phyloP scores from a whole-genome alignment of 176 grass and related monocot genomes.

The Aegilops speltoides region DNA sequence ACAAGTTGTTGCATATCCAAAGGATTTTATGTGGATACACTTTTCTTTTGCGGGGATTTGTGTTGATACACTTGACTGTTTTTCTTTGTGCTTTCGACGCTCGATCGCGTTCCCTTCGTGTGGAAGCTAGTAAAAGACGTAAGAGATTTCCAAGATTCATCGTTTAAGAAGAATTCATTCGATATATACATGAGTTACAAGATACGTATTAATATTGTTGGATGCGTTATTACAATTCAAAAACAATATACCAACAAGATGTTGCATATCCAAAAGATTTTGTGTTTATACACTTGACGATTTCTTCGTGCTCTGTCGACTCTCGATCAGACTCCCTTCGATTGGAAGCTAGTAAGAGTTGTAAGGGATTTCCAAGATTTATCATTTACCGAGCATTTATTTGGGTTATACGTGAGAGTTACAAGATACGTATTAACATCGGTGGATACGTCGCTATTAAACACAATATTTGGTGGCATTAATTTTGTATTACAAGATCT shows the following conservation, averaged over 20 bases:
- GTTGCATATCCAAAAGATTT: background rate
- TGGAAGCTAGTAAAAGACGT: background rate
- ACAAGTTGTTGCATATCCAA: background rate
- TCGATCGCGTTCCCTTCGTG: background rate
- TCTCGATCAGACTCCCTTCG: too few relatives aligned
- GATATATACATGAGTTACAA: too few relatives aligned
- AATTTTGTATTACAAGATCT: background rate
- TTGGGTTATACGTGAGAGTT: too few relatives aligned
- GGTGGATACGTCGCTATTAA: too few relatives aligned
- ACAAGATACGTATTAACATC: too few relatives aligned
- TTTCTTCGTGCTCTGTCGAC: background rate
- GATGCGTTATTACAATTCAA: too few relatives aligned
- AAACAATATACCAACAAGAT: too few relatives aligned
- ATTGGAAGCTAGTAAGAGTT: background rate
- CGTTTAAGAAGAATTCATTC: too few relatives aligned
- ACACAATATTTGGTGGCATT: background rate
- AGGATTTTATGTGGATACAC: background rate
- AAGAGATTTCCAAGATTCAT: too few relatives aligned
- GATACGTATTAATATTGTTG: too few relatives aligned
- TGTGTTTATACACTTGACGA: background rate
- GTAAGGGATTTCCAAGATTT: background rate
- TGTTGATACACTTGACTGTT: background rate
- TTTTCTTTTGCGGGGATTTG: too few relatives aligned
- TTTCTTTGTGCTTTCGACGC: background rate
- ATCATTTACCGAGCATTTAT: background rate